Conservation (phyloP, 23 red algal genomes). For the Gracilariopsis chorda region DNA sequence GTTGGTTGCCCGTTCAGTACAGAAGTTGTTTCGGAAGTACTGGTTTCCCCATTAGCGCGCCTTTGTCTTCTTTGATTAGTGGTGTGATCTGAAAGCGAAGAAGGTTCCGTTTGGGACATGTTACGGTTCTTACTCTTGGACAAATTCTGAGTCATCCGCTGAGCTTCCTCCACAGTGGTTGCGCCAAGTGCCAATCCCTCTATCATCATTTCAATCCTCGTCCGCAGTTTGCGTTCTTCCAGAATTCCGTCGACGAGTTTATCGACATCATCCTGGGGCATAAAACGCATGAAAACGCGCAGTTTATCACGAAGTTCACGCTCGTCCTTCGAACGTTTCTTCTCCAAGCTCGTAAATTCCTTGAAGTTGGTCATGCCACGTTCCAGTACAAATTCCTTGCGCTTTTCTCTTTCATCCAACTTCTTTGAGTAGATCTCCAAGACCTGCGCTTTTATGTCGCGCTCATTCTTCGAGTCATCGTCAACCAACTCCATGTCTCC, state of each 20-base stretch:
- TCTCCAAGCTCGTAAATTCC: constrained; percentile 41
- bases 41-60: constrained; percentile 32
- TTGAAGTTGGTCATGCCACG: constrained; percentile 84
- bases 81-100: neutral
- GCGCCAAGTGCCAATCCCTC: constrained; percentile 54
- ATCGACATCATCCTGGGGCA: constrained; percentile 59
- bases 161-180: constrained; percentile 26
- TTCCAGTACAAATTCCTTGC: constrained; percentile 86
- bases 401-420: constrained; percentile 76
- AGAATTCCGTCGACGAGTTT: constrained; percentile 54
- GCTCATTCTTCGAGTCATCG: constrained; percentile 68
- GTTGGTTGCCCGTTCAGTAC: constrained; percentile 4
- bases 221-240: constrained; percentile 72
- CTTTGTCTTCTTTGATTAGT: constrained; percentile 28
- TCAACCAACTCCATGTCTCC: constrained; percentile 90
- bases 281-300: constrained; percentile 80
- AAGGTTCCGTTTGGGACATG: neutral
- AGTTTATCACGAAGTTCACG: constrained; percentile 80
- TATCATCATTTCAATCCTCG: constrained; percentile 55
- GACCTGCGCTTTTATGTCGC: constrained; percentile 85
- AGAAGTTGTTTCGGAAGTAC: constrained; percentile 1
- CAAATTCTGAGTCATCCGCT: constrained; percentile 20
- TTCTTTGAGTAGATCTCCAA: constrained; percentile 93
- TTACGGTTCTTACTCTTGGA: constrained; percentile 4
- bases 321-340: constrained; percentile 76